Evolutionary conservation across 805 yeast species (phyloP), one percentile per base, ranked within the genome.

Genomic region (Metschnikowia borealis): DNA sequence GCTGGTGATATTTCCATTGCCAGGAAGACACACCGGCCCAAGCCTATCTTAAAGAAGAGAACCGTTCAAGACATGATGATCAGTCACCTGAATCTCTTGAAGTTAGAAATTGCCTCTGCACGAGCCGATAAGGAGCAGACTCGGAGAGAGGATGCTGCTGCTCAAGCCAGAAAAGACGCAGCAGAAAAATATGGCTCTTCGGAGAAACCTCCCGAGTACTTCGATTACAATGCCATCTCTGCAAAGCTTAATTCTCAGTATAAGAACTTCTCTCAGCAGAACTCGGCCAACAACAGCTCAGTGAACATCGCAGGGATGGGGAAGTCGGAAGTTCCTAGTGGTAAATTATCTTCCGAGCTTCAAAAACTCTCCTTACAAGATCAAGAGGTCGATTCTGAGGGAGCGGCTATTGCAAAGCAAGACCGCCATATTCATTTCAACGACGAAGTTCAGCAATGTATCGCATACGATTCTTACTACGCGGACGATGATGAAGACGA

Each of bases 371-470:
- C 42, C 3, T n/a, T 44, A 5, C 26, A 38, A n/a, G 38, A 33
- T 17, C 36, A 41, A 10, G 40, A 47, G 15, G 26, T 40, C 10
- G 23, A 45, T 21, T 14, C 49, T 11, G 8, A 21, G 11, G 32
- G 29, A n/a, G 46, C 21, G 15, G n/a, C 32, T 5, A 7, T 26
- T 6, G 43, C 21, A 3, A 52, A 52, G 26, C 73, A 72, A 50
- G 68, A 65, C 35, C 80, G 95, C 53, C 96, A 81, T 59, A 91
- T 94, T 54, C 98, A 91, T 68, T 94, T 94, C 70, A 94, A 86
- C 65, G 95, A 89, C 64, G 82, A 90, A 48, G 99, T 94, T 32
- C 91, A 89, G 65, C 99, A 94, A 67, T 94, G 99, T 67, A 83
- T 88, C 54, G 91, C 96, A 0, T 64, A 91, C 10, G 82, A 78